A percentile compares a stretch with the other conserved stretches of the same genome.
Conservation (phyloP, 1,284 basidiomycete genomes). For the Polyporus tsugae region DNA sequence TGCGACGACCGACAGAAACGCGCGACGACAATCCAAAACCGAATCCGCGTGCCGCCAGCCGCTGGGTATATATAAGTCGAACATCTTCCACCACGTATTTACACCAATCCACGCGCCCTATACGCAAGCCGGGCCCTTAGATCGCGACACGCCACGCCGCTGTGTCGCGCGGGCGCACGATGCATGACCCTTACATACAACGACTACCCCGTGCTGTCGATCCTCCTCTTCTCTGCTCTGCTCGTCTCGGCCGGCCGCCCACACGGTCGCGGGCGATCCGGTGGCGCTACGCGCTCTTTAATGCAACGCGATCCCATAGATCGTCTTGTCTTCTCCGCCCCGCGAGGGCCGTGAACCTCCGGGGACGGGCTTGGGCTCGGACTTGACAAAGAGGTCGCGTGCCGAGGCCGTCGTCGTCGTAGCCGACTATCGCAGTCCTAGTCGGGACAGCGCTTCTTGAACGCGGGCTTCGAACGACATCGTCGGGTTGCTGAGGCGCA, state of each 20-base stretch:
- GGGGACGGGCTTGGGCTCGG: conserved; percentile 6
- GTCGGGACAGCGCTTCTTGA: conserved; percentile 37
- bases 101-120: neutral
- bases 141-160: neutral
- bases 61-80: conserved; percentile 9
- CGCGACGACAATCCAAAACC: conserved; percentile 7
- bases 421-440: conserved; percentile 37
- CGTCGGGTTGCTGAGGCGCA: conserved; percentile 36
- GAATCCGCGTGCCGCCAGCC: conserved; percentile 7
- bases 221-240: conserved; percentile 15
- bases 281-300: conserved; percentile 40
- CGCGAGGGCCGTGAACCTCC: conserved; percentile 11
- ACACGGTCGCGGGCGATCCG: conserved; percentile 20
- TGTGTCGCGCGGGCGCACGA: neutral
- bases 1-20: conserved; percentile 2
- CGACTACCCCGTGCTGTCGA: neutral
- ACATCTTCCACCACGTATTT: conserved; percentile 4
- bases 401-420: conserved; percentile 6
- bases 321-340: conserved; percentile 32
- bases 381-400: conserved; percentile 7
- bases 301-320: conserved; percentile 25
- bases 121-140: neutral
- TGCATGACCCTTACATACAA: conserved; percentile 2
- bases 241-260: conserved; percentile 26
- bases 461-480: conserved; percentile 40